A percentile compares a stretch with the other conserved stretches of the same genome.
Conservation (phyloP, 1,139 yeast species). For the Citeromyces hawaiiensis region DNA sequence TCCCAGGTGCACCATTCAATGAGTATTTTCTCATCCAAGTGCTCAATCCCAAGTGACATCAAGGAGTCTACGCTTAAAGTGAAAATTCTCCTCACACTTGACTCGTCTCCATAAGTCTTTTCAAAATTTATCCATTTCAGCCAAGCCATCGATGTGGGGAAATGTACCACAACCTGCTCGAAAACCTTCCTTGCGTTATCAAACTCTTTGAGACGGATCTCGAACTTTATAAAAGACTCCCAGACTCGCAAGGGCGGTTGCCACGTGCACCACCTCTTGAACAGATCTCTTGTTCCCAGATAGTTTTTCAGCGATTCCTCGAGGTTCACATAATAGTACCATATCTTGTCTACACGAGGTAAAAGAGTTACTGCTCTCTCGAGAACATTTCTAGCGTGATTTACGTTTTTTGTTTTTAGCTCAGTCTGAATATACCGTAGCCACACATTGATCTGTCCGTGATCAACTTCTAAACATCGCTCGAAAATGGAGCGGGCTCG, state of each 20-base stretch:
- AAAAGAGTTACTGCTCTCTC: conserved; percentile 65
- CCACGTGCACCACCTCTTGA: conserved; percentile 77
- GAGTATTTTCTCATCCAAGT: conserved; percentile 25
- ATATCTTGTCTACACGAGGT: conserved; percentile 74
- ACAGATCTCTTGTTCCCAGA: conserved; percentile 48
- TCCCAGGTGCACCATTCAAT: conserved; percentile 68
- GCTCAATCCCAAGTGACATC: conserved; percentile 13
- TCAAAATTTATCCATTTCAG: conserved; percentile 49
- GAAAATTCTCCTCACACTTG: conserved; percentile 46
- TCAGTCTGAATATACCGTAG: conserved; percentile 72
- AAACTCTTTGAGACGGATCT: conserved; percentile 48
- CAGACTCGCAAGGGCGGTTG: conserved; percentile 54
- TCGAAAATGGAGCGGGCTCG: conserved; percentile 81
- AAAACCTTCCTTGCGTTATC: conserved; percentile 46
- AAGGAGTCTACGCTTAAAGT: conserved; percentile 52
- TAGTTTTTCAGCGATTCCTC: conserved; percentile 70
- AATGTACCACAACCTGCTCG: conserved; percentile 38
- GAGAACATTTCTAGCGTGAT: conserved; percentile 79
- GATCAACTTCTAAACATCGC: conserved; percentile 70
- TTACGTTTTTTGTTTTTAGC: conserved; percentile 54
- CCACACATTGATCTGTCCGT: conserved; percentile 76
- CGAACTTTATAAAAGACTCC: conserved; percentile 66
- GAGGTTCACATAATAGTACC: conserved; percentile 73
- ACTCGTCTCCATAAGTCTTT: conserved; percentile 31
- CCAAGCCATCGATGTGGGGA: conserved; percentile 53